phyloP scores from a whole-genome alignment of 2,329 filamentous ascomycete species.

The Fusarium newnesense region DNA sequence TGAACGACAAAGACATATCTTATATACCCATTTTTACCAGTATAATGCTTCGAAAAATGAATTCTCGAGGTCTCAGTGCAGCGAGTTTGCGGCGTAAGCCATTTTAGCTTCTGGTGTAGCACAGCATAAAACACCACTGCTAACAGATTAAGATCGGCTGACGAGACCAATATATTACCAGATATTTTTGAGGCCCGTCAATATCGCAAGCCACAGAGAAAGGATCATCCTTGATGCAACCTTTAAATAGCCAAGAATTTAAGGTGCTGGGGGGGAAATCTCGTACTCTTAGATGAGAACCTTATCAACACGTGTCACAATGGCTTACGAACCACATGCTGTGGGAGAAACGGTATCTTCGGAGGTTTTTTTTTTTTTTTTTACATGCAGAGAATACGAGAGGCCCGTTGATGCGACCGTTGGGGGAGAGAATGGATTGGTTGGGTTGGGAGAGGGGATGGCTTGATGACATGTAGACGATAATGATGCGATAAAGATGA shows the following conservation, averaged over 20 bases:
- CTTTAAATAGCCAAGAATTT: not conserved
- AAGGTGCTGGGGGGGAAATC: not conserved
- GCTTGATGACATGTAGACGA: slow-evolving; percentile 11
- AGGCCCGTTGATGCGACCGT: not conserved
- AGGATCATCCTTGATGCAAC: not conserved
- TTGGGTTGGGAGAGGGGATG: not conserved
- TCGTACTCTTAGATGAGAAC: slow-evolving; percentile 12
- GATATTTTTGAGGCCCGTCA: not conserved
- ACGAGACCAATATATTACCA: not conserved
- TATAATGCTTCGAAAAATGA: not conserved
- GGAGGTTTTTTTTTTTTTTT: not conserved
- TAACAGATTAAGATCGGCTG: not conserved
- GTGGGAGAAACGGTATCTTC: not conserved
- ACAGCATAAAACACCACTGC: not conserved
- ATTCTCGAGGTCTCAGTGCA: not conserved
- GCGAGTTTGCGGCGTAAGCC: not conserved
- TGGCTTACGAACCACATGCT: not conserved
- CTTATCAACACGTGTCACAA: slow-evolving; percentile 9
- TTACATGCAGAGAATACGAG: slow-evolving; percentile 2
- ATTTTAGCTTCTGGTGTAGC: not conserved
- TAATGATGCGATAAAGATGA: not conserved
- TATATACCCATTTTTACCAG: slow-evolving; percentile 3
- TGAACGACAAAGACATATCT: not conserved
- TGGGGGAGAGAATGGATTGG: not conserved
- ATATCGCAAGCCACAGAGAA: not conserved